These are phyloP conservation scores for Vitis vinifera DNA, from an alignment of 164 flowering plant genomes.

Conservation along the genomic window DNA sequence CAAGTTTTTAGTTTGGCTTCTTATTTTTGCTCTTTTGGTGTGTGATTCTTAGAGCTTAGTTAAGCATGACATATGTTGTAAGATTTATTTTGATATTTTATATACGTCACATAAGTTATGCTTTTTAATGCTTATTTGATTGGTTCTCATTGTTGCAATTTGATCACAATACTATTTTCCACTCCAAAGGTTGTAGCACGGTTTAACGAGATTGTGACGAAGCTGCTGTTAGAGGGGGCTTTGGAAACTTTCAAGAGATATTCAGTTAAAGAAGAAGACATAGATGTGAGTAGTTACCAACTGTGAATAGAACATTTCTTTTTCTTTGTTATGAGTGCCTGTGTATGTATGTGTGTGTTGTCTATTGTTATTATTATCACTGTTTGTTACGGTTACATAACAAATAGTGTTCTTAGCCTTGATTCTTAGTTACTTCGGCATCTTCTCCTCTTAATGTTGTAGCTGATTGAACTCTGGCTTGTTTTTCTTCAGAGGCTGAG, in stretches of 20 bases:
- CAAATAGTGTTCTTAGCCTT: too few species aligned
- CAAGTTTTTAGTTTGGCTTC: too few species aligned
- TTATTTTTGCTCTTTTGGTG: too few species aligned
- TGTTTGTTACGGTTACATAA: background rate
- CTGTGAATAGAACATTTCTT: too few species aligned
- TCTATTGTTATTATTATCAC: background rate
- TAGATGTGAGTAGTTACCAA: slow-evolving; percentile 56
- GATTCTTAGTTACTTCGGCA: background rate
- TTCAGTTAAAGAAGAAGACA: slow-evolving; percentile 76
- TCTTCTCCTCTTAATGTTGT: too few species aligned
- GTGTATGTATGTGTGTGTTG: background rate
- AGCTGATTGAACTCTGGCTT: too few species aligned
- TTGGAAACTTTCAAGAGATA: slow-evolving; percentile 78
- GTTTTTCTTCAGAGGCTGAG: background rate
- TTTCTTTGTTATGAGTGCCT: too few species aligned
- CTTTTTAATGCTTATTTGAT: background rate
- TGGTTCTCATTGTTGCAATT: background rate
- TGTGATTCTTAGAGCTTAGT: too few species aligned
- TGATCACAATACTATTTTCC: background rate
- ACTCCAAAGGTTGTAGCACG: slow-evolving; percentile 77
- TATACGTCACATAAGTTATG: too few species aligned
- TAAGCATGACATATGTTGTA: too few species aligned
- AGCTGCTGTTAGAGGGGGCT: slow-evolving; percentile 85
- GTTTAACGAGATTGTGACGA: slow-evolving; percentile 90
- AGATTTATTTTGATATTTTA: too few species aligned